Evolutionary conservation across 768 basidiomycete genomes (phyloP), one percentile per base, ranked within the genome.

Genomic region (Tricholoma bakamatsutake): DNA sequence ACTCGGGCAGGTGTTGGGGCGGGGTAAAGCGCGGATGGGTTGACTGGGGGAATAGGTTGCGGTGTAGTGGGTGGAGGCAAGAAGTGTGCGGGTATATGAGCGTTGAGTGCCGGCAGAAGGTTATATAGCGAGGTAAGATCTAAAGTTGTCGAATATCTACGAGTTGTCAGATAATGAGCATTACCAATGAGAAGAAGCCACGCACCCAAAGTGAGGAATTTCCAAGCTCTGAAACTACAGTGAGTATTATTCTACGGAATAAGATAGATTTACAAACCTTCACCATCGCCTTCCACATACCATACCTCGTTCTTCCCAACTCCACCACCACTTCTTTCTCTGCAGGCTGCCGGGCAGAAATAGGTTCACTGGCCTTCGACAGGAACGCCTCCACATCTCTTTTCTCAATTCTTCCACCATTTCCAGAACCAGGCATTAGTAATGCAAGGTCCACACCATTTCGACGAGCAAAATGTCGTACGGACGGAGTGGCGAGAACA

Each of bases 221-320:
- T 88, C 83, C 52, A 94, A 76, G 62, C 90, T 90, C 90, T 91
- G 61, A 5, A 61, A 53, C 15, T 43, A 34, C 35, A 54, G 52
- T 46, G 18, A 50, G 46, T 57, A 37, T 53, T 8, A 30, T 5
- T 30, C 12, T 21, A 37, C 1, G n/a, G 18, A 52, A 52, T 35
- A 30, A 54, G 0, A 18, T 47, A 18, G 18, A 51, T 40, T 15
- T n/a, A 59, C 72, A 27, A 49, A 85, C 90, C 81, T 89, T 90
- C 9, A 77, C 80, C 92, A 94, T 94, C 2, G 90, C 87, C 61
- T 89, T 90, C 85, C 84, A 94, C 92, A 94, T 95, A 9, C 83
- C 84, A 64, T 84, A 81, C 53, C 92, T 75, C 12, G 89, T 91
- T 59, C 90, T 74, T 4, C 84, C 85, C 24, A 94, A 76, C 52